These are phyloP conservation scores for Tieghemostelium lacteum DNA, from an alignment of 78 protist species.

Conservation along the genomic window DNA sequence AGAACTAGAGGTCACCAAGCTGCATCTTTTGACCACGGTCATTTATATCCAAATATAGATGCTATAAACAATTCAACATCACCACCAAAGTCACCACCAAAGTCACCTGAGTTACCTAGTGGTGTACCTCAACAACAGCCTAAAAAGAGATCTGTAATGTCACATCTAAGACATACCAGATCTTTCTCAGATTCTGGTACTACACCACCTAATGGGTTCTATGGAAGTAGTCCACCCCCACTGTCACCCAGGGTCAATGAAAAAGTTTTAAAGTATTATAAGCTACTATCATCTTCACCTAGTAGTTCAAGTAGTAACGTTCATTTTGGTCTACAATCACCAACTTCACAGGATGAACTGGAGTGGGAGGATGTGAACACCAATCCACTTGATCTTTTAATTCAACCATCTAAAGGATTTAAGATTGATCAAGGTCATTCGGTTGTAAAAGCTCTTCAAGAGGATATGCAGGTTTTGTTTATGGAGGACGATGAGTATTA, in stretches of 20 bases:
- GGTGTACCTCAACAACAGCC: neutral
- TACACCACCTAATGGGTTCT: too few relatives aligned
- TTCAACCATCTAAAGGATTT: slow-evolving; percentile 32
- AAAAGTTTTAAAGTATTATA: slow-evolving; percentile 18
- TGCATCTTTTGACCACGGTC: neutral
- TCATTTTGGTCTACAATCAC: neutral
- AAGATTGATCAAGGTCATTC: slow-evolving; percentile 35
- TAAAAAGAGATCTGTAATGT: neutral
- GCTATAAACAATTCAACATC: too few relatives aligned
- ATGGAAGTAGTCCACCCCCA: neutral
- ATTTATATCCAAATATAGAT: too few relatives aligned
- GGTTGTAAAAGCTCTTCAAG: neutral
- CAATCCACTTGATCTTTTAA: neutral
- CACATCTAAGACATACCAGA: neutral
- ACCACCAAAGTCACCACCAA: slow-evolving; percentile 43
- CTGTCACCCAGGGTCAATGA: slow-evolving; percentile 4
- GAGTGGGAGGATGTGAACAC: slow-evolving; percentile 72
- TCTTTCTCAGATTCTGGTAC: neutral
- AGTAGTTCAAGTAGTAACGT: slow-evolving; percentile 8
- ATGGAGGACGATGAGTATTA: slow-evolving; percentile 46
- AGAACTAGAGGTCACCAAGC: neutral
- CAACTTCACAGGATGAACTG: neutral
- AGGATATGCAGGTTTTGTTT: slow-evolving; percentile 1
- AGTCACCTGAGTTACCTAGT: slow-evolving; percentile 43
- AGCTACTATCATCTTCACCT: slow-evolving; percentile 45